Base-by-base conservation (phyloP, 495 filamentous ascomycete species). In the Xylaria bambusicola region DNA sequence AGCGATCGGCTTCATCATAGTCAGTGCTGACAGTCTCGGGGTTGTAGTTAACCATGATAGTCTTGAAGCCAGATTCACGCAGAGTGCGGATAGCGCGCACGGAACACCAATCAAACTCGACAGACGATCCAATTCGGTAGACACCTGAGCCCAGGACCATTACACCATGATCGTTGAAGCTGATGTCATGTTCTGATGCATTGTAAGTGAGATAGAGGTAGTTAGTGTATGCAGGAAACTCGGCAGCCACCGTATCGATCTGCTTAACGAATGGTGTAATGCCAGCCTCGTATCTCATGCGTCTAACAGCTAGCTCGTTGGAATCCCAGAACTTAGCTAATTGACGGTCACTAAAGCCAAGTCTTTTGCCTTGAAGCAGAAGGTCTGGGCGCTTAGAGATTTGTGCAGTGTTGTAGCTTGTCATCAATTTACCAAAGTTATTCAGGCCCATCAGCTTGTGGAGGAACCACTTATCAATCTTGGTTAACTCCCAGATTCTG, bases 51-150 rank as follows among this genome's bases (percentile, higher is more conserved):
- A 98, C 90, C 94, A 98, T 98, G 71, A 98, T 89, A 2, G 94
- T 98, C 82, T 97, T 97, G 81, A 88, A 83, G 29, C 90, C 89
- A 65, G 88, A 82, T 61, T 93, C 87, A 35, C 94, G 87, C 26
- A 98, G 86, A 7, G 94, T 98, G 56, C 94, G 88, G 57, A 98
- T 93, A 5, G 93, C 91, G 52, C 93, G 83, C 33, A 98, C 94
- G n/a, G 94, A 96, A 71, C 94, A 98, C 94, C 94, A 98, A 72
- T 98, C 94, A 71, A 98, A 98, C 70, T 98, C 94, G 52, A 98
- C 94, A 0, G 93, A 97, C 1, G 93, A 97, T 46, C 94, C 94
- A 65, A 98, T 98, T 62, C 94, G 85, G 77, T 98, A 98, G 20
- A 98, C 94, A 71, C 94, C 94, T 15, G 94, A 98, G 13, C 94